These are phyloP conservation scores for Sclerotinia borealis DNA, from an alignment of 2,329 filamentous ascomycete species.

Conservation along the genomic window DNA sequence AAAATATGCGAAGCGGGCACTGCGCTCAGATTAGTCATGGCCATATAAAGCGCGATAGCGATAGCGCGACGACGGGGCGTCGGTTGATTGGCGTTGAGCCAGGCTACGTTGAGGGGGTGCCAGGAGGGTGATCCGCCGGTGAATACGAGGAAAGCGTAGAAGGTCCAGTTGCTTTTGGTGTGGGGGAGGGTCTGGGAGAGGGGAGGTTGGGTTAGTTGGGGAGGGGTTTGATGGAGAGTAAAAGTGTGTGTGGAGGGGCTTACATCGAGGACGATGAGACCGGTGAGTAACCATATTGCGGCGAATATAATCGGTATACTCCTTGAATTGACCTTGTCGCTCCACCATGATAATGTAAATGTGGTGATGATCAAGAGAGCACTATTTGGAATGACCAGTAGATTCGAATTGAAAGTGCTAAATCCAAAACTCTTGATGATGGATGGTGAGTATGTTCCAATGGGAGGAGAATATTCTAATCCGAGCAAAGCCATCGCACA, in stretches of 20 bases:
- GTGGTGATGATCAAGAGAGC: constrained; percentile 34
- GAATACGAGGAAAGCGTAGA: constrained; percentile 12
- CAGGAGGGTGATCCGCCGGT: constrained; percentile 6
- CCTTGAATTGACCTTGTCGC: constrained; percentile 2
- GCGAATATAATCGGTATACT: constrained; percentile 11
- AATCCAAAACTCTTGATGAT: constrained; percentile 25
- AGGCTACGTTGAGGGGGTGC: constrained; percentile 12
- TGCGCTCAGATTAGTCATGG: constrained; percentile 3
- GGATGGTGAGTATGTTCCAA: constrained; percentile 10
- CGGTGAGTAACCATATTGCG: constrained; percentile 6
- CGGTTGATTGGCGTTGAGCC: constrained; percentile 9
- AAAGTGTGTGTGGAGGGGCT: background rate
- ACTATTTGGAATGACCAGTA: constrained; percentile 40
- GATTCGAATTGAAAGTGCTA: constrained; percentile 39
- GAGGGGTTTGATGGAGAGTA: background rate
- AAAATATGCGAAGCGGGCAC: constrained; percentile 9
- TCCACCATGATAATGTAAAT: constrained; percentile 10
- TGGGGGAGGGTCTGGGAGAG: background rate
- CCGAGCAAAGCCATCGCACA: constrained; percentile 10
- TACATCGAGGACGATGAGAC: constrained; percentile 10
- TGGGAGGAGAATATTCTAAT: constrained; percentile 4
- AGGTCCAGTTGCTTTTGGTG: constrained; percentile 8
- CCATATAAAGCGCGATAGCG: constrained; percentile 6
- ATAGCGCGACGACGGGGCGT: constrained; percentile 8
- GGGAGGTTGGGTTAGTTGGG: background rate